Evolutionary conservation across 345 rosid genomes (phyloP).

Genomic region (Pelargonium nanum): DNA sequence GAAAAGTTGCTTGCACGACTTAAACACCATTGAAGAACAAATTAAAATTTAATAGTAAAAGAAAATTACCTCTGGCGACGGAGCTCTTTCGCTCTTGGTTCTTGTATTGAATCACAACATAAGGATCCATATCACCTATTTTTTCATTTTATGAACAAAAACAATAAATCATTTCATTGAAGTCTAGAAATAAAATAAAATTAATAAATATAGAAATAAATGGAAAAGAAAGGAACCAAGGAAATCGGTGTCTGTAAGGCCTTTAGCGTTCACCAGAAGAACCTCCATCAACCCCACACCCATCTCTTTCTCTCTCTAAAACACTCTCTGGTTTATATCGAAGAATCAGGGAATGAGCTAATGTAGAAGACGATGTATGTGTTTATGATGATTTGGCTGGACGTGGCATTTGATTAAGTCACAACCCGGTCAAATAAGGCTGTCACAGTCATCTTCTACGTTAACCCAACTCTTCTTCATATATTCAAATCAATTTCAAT

Average conservation of each 20-base stretch:
- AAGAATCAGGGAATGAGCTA: background rate
- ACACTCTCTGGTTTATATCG: conserved; percentile 1
- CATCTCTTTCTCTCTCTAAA: conserved; percentile 31
- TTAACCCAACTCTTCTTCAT: no score
- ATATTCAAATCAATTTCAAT: no score
- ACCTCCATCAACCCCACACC: conserved; percentile 74
- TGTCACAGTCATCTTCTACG: no score
- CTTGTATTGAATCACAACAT: conserved; percentile 60
- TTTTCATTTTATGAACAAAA: background rate
- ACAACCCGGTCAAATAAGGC: background rate
- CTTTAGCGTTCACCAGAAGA: conserved; percentile 49
- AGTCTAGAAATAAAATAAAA: background rate
- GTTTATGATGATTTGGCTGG: background rate
- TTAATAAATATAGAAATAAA: background rate
- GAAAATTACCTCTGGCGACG: conserved; percentile 48
- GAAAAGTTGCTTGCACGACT: background rate
- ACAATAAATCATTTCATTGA: background rate
- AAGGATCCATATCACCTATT: conserved; percentile 65
- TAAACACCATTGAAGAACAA: no score
- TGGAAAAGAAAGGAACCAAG: conserved; percentile 25
- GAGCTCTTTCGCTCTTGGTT: conserved; percentile 57
- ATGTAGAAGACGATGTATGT: background rate
- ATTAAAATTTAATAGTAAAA: background rate
- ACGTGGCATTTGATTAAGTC: background rate
- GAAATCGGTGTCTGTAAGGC: conserved; percentile 51